These are phyloP conservation scores for Oldenlandia corymbosa DNA, from an alignment of 257 asterid genomes.

Conservation along the genomic window DNA sequence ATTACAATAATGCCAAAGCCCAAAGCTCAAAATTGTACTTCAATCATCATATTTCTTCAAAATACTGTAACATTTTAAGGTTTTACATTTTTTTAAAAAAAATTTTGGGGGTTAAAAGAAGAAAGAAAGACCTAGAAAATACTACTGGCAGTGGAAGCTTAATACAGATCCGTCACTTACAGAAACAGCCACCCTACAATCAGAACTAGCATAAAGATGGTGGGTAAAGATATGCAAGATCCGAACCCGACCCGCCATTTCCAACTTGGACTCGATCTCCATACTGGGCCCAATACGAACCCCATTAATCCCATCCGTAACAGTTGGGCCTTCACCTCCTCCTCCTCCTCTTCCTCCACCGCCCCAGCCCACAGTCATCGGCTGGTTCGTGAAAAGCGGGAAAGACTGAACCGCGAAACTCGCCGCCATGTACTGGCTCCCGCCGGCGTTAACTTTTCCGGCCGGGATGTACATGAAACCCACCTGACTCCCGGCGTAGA, in stretches of 20 bases:
- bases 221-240: slow-evolving; percentile 60
- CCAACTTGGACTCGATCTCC: slow-evolving; percentile 77
- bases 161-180: slow-evolving; percentile 73
- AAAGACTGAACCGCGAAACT: slow-evolving; percentile 65
- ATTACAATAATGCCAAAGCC: background rate
- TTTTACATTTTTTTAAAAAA: no score
- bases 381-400: slow-evolving; percentile 35
- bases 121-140: background rate
- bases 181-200: slow-evolving; percentile 57
- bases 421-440: slow-evolving; percentile 71
- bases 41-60: slow-evolving; percentile 1
- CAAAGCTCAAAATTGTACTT: background rate
- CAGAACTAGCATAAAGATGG: slow-evolving; percentile 57
- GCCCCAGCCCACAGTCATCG: slow-evolving; percentile 38
- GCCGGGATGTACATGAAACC: slow-evolving; percentile 94
- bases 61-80: background rate
- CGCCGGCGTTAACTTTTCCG: slow-evolving; percentile 60
- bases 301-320: slow-evolving; percentile 51
- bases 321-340: slow-evolving; percentile 25
- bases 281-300: slow-evolving; percentile 53
- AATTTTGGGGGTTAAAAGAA: background rate
- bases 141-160: slow-evolving; percentile 59
- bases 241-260: slow-evolving; percentile 79
- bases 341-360: no score
- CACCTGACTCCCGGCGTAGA: slow-evolving; percentile 58